Percentiles rank a stretch among this genome's conserved stretches.
These are phyloP conservation scores for Pseudogymnoascus sp. DNA, from an alignment of 2,329 filamentous ascomycete species.

Conservation along the genomic window DNA sequence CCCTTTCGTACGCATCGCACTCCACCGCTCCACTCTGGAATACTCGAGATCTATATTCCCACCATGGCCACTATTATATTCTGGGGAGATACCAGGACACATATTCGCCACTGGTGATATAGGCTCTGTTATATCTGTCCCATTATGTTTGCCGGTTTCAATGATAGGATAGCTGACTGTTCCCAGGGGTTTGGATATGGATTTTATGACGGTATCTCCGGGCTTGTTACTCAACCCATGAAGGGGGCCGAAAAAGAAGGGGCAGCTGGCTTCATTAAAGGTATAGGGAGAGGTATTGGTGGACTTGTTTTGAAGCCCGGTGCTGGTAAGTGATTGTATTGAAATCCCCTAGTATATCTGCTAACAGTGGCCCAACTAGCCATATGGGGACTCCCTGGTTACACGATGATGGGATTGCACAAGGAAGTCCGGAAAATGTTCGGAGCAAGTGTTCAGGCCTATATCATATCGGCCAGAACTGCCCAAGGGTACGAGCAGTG, in stretches of 20 bases:
- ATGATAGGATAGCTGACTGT: neutral
- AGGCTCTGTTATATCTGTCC: neutral
- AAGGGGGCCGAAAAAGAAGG: slow-evolving; percentile 60
- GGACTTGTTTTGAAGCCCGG: slow-evolving; percentile 39
- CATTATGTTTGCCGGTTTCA: neutral
- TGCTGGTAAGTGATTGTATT: slow-evolving; percentile 45
- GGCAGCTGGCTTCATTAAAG: slow-evolving; percentile 61
- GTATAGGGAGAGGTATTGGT: slow-evolving; percentile 66
- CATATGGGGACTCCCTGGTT: slow-evolving; percentile 65
- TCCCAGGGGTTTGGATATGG: slow-evolving; percentile 38
- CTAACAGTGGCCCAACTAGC: slow-evolving; percentile 29
- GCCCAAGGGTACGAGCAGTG: slow-evolving; percentile 66
- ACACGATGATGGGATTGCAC: slow-evolving; percentile 74
- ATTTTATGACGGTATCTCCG: slow-evolving; percentile 73
- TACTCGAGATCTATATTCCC: neutral
- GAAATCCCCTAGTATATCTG: neutral
- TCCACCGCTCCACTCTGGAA: neutral
- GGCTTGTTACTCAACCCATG: slow-evolving; percentile 69
- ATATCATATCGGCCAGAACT: slow-evolving; percentile 69
- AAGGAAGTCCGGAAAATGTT: slow-evolving; percentile 66
- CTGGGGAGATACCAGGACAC: neutral
- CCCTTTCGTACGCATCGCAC: neutral
- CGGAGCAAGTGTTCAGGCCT: slow-evolving; percentile 63
- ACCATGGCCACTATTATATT: neutral
- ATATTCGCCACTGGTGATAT: neutral